Conservation (phyloP, 805 yeast species). For the Ogataea nonfermentans region DNA sequence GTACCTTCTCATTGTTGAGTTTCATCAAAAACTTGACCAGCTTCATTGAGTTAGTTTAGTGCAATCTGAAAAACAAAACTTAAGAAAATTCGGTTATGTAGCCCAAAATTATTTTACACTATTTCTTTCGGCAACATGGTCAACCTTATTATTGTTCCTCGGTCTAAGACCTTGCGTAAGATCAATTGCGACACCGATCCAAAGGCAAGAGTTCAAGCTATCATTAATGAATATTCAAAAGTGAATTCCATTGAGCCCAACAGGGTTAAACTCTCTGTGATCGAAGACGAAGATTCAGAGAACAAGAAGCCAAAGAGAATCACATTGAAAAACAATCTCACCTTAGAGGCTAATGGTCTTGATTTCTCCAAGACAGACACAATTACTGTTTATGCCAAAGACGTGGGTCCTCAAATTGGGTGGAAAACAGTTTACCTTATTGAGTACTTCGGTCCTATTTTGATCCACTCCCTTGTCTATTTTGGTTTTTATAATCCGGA, state of each 20-base stretch:
- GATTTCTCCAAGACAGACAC: slow-evolving; percentile 32
- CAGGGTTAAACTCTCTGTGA: slow-evolving; percentile 55
- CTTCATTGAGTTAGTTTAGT: slow-evolving; percentile 44
- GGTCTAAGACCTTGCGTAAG: slow-evolving; percentile 57
- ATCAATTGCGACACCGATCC: slow-evolving; percentile 42
- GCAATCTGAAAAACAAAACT: background rate
- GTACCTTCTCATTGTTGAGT: slow-evolving; percentile 79
- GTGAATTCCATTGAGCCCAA: slow-evolving; percentile 39
- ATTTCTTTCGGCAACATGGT: slow-evolving; percentile 37
- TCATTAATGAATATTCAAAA: slow-evolving; percentile 43
- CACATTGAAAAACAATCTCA: slow-evolving; percentile 44
- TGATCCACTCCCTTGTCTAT: slow-evolving; percentile 73
- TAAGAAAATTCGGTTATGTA: slow-evolving; percentile 12
- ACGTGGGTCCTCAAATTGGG: slow-evolving; percentile 87
- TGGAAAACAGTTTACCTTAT: slow-evolving; percentile 89
- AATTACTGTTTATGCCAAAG: slow-evolving; percentile 65
- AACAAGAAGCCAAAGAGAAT: slow-evolving; percentile 37
- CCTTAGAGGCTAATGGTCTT: slow-evolving; percentile 47
- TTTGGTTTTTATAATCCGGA: slow-evolving; percentile 38
- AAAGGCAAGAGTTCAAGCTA: slow-evolving; percentile 32
- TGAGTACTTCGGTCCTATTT: slow-evolving; percentile 87
- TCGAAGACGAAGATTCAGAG: slow-evolving; percentile 28
- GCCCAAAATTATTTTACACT: slow-evolving; percentile 10
- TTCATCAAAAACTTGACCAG: slow-evolving; percentile 79
- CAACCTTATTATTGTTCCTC: slow-evolving; percentile 50